Conservation (phyloP, 176 grass and related monocot genomes). For the Canna indica region DNA sequence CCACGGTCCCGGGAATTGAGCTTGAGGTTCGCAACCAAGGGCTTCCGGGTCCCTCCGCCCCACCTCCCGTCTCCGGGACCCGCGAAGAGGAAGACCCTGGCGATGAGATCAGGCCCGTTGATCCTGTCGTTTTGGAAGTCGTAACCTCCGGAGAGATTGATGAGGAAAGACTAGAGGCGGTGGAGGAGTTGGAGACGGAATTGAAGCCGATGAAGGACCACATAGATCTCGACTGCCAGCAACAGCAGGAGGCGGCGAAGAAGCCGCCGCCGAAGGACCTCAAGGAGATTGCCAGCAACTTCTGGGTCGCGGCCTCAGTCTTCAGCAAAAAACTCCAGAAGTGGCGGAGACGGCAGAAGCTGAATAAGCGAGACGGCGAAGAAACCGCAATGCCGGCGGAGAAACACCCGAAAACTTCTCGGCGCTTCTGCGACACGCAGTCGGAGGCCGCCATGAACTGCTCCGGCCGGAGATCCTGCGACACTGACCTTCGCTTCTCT, state of each 20-base stretch:
- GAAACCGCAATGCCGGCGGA: constrained; percentile 16
- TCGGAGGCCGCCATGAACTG: constrained; percentile 24
- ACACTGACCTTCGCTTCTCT: constrained; percentile 35
- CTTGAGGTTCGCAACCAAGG: constrained; percentile 2
- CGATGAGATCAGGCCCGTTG: constrained; percentile 15
- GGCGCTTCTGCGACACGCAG: constrained; percentile 32
- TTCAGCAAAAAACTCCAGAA: constrained; percentile 67
- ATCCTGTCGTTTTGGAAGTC: constrained; percentile 6
- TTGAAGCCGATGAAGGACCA: constrained; percentile 41
- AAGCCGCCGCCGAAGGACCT: constrained; percentile 25
- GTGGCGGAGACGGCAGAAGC: constrained; percentile 68
- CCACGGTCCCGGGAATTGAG: not conserved
- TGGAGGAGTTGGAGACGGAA: constrained; percentile 1
- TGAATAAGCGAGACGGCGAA: constrained; percentile 37
- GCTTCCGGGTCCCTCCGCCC: not conserved
- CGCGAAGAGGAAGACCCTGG: not conserved
- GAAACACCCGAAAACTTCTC: constrained; percentile 10
- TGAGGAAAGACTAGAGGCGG: not conserved
- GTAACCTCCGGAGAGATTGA: constrained; percentile 12
- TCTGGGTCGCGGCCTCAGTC: constrained; percentile 30
- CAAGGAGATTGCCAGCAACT: constrained; percentile 27
- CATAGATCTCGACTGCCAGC: constrained; percentile 35
- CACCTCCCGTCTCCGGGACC: not conserved
- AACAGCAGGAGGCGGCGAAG: constrained; percentile 6
- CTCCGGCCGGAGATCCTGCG: constrained; percentile 31